Evolutionary conservation across 2,329 filamentous ascomycete species (phyloP).

Genomic region (Arthroderma uncinatum): DNA sequence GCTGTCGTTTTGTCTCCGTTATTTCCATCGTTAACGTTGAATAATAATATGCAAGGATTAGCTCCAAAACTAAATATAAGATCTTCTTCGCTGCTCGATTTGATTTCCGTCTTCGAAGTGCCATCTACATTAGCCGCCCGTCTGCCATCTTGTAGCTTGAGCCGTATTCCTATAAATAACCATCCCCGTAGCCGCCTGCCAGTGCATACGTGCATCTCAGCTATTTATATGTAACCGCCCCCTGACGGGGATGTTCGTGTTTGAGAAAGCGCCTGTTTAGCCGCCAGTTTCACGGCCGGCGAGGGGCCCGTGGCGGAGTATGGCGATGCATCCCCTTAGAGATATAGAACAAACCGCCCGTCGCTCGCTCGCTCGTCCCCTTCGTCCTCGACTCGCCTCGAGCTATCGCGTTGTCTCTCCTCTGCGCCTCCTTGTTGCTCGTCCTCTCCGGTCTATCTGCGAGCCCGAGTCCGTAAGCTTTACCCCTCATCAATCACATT

Average conservation of each 20-base stretch:
- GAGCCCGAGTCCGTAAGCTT: neutral
- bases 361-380: neutral
- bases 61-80: neutral
- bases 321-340: neutral
- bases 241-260: neutral
- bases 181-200: neutral
- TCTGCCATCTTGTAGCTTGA: too few relatives aligned
- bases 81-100: neutral
- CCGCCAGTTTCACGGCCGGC: neutral
- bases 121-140: too few relatives aligned
- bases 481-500: conserved; percentile 2
- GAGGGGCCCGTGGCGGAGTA: neutral
- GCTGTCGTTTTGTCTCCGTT: neutral
- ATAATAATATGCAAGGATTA: neutral
- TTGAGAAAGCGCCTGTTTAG: conserved; percentile 4
- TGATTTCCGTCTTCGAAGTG: too few relatives aligned
- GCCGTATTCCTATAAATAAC: conserved; percentile 2
- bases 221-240: neutral
- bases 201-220: neutral
- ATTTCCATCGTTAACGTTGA: neutral
- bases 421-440: neutral
- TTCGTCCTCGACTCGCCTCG: neutral
- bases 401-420: neutral
- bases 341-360: neutral
- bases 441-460: neutral